phyloP scores from a whole-genome alignment of 2,329 filamentous ascomycete genomes.

The Ophiocordyceps camponoti-leonardi region DNA sequence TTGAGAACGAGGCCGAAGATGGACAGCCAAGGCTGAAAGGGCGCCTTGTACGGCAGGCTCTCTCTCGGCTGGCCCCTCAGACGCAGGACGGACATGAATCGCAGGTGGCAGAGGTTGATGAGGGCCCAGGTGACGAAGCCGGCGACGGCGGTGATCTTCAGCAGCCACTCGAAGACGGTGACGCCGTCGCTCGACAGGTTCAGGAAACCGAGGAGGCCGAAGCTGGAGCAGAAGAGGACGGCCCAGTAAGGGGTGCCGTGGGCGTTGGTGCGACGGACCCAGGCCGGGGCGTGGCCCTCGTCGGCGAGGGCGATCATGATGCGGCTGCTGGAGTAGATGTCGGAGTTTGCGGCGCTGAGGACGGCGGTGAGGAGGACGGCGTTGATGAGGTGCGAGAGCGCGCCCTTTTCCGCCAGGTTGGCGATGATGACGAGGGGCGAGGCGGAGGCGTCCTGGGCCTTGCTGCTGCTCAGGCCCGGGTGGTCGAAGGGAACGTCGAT shows the following conservation, averaged over 20 bases:
- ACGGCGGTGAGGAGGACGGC: constrained; percentile 63
- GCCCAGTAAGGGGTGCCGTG: constrained; percentile 46
- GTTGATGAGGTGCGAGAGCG: constrained; percentile 57
- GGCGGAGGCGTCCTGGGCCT: constrained; percentile 39
- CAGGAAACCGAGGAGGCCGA: constrained; percentile 50
- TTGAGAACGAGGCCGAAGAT: constrained; percentile 52
- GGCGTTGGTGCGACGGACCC: constrained; percentile 41
- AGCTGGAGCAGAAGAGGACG: constrained; percentile 32
- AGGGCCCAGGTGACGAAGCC: constrained; percentile 41
- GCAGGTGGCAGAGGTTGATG: constrained; percentile 46
- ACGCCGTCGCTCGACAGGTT: constrained; percentile 42
- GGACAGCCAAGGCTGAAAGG: constrained; percentile 45
- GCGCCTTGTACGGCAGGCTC: constrained; percentile 41
- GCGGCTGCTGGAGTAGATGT: constrained; percentile 56
- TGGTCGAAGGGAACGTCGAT: constrained; percentile 51
- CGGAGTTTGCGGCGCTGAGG: constrained; percentile 62
- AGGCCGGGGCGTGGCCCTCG: constrained; percentile 42
- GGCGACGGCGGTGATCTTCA: neutral
- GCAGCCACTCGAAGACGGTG: constrained; percentile 33
- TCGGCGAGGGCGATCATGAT: constrained; percentile 50
- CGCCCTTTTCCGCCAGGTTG: constrained; percentile 42
- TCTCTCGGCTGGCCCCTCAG: constrained; percentile 38
- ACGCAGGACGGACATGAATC: constrained; percentile 44
- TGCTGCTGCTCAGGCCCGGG: constrained; percentile 27
- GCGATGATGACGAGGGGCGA: constrained; percentile 48